These are phyloP conservation scores for Microsporum audouinii DNA, from an alignment of 2,329 filamentous ascomycete species.

Conservation along the genomic window DNA sequence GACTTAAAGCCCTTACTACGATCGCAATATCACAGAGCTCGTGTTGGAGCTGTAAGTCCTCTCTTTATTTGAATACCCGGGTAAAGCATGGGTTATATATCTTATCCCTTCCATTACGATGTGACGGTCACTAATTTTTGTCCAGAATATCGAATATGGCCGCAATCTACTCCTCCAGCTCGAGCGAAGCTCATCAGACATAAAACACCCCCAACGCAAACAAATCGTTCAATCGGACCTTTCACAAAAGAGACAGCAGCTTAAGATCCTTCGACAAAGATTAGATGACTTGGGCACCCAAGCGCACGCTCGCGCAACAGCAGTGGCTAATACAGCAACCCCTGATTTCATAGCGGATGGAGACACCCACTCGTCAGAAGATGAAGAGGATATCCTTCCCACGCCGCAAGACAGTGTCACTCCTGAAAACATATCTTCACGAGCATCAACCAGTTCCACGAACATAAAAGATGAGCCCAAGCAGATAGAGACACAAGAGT, in stretches of 20 bases:
- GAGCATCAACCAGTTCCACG: constrained; percentile 3
- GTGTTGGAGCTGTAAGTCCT: constrained; percentile 29
- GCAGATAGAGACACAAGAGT: neutral
- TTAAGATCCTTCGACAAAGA: constrained; percentile 24
- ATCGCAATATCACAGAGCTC: constrained; percentile 34
- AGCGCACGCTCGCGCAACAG: constrained; percentile 12
- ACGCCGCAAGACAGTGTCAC: constrained; percentile 19
- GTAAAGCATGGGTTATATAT: neutral
- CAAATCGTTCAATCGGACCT: constrained; percentile 33
- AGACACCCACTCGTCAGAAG: constrained; percentile 15
- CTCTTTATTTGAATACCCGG: neutral
- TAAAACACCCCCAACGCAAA: constrained; percentile 27
- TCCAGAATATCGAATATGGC: constrained; percentile 37
- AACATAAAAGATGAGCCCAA: neutral
- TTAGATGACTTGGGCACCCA: constrained; percentile 25
- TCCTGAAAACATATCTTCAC: constrained; percentile 5
- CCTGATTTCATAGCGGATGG: constrained; percentile 4
- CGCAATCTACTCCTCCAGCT: constrained; percentile 32
- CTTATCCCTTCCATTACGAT: neutral
- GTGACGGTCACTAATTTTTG: neutral
- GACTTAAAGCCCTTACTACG: constrained; percentile 28
- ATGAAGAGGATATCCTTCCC: constrained; percentile 20
- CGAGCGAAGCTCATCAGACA: constrained; percentile 29
- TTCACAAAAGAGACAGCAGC: constrained; percentile 26
- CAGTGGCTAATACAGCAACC: neutral